These are phyloP conservation scores for Triticum turgidum DNA, from an alignment of 176 grass and related monocot species.

Conservation along the genomic window DNA sequence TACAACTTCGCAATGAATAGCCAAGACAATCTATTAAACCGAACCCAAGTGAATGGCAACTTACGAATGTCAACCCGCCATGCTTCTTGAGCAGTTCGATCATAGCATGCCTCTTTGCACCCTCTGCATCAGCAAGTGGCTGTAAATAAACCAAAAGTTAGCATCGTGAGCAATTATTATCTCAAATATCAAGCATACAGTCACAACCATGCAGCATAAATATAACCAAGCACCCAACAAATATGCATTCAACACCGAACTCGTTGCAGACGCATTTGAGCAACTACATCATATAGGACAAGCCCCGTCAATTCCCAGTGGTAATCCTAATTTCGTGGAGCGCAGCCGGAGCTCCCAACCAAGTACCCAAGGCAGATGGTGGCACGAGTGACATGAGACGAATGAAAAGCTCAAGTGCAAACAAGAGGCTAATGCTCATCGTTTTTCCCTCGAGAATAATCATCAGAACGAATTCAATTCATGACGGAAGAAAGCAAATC, in stretches of 20 bases:
- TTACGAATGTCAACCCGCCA: slow-evolving; percentile 88
- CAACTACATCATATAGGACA: not conserved
- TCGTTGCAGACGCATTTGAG: slow-evolving; percentile 12
- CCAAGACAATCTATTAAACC: slow-evolving; percentile 5
- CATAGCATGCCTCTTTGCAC: slow-evolving; percentile 73
- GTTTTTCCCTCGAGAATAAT: not conserved
- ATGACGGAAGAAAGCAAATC: not conserved
- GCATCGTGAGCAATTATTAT: not conserved
- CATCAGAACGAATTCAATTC: not conserved
- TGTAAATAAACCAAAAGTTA: slow-evolving; percentile 37
- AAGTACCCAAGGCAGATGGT: not conserved
- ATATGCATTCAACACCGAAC: not conserved
- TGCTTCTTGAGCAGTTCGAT: slow-evolving; percentile 76
- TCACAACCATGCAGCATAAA: not conserved
- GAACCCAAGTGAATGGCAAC: slow-evolving; percentile 16
- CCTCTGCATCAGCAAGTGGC: slow-evolving; percentile 96
- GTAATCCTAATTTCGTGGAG: not conserved
- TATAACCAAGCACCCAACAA: not conserved
- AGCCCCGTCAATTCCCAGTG: not conserved
- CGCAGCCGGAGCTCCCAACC: no score
- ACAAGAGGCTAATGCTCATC: not conserved
- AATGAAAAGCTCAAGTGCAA: not conserved
- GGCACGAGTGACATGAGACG: not conserved
- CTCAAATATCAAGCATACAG: not conserved
- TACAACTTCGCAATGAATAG: slow-evolving; percentile 16